A percentile compares a stretch with the other conserved stretches of the same genome.
Evolutionary conservation across 176 grass and related monocot species (phyloP).

Genomic region (Thalia dealbata): DNA sequence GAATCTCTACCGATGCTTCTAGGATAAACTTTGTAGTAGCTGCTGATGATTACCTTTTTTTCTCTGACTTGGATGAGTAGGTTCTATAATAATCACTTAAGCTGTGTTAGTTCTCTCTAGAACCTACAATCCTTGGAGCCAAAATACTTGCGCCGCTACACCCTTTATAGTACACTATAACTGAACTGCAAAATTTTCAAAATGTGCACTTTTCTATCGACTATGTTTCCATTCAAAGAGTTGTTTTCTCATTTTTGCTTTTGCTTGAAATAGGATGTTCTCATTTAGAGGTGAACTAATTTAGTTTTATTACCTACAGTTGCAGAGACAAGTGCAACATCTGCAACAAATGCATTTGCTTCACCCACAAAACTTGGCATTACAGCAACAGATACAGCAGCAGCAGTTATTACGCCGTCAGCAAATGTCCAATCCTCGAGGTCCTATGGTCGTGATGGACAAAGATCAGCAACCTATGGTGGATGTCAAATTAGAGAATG

Average conservation of each 20-base stretch:
- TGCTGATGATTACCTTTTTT: too few species aligned
- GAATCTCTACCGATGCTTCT: too few species aligned
- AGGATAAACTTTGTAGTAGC: too few species aligned
- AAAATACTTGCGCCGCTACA: too few species aligned
- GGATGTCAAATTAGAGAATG: slow-evolving; percentile 80
- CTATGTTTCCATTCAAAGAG: background rate
- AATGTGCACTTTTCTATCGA: background rate
- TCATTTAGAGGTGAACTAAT: background rate
- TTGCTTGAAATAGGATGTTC: background rate
- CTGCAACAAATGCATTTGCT: slow-evolving; percentile 37
- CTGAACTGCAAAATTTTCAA: too few species aligned
- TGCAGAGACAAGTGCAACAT: slow-evolving; percentile 52
- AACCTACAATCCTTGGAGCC: too few species aligned
- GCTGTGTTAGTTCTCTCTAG: too few species aligned
- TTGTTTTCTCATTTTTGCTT: background rate
- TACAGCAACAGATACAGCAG: slow-evolving; percentile 48
- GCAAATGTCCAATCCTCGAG: slow-evolving; percentile 58
- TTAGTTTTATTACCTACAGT: slow-evolving; percentile 6
- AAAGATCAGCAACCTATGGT: slow-evolving; percentile 54
- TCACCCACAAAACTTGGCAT: slow-evolving; percentile 55
- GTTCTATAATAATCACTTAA: too few species aligned
- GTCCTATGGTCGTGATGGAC: slow-evolving; percentile 53
- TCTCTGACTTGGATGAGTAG: too few species aligned
- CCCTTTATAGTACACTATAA: too few species aligned
- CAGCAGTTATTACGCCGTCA: slow-evolving; percentile 48